Base-by-base conservation (phyloP, 106 monocot genomes). In the Iris macrosiphon region DNA sequence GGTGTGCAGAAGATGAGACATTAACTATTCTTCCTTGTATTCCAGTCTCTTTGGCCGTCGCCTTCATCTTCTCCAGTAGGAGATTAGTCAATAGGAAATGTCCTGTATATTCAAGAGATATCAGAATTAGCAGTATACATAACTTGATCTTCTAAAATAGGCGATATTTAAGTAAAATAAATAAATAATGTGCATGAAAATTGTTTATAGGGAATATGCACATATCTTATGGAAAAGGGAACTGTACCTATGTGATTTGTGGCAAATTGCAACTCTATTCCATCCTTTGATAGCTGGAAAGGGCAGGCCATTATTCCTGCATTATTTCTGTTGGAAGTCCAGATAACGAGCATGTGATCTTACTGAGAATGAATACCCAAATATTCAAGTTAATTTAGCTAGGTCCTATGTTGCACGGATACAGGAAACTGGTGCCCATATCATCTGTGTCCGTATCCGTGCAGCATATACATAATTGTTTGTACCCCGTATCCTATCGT, bases 221-320 rank as follows among this genome's bases (percentile, higher is more conserved):
- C 7, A 35, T 13, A 7, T 43, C 43, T 3, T 4, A 43, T 10
- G 43, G 14, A 14, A 43, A 16, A 10, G 14, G 14, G 7, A 43
- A 7, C 0, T 21, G 7, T 73, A 89, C 95, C 89, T 22, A 89
- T 73, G 49, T 89, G 85, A 64, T 89, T 96, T 27, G 82, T 82
- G 14, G 95, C 82, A 60, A 95, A 95, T 26, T 95, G 94, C 49
- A 82, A 35, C 75, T 95, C 89, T 24, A 95, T 74, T 68, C 82
- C 85, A 72, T 89, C 77, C 42, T 31, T 68, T 12, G 89, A 96
- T 35, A 85, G 43, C 37, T 74, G 71, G 49, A 79, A 89, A 17
- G 89, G 89, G 48, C 85, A 85, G 4, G 33, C 73, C 81, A 89
- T 85, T 35, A 85, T 75, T 50, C 89, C 89, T 50, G 87, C 87